A percentile compares a stretch with the other conserved stretches of the same genome.
Evolutionary conservation across 371 early-diverging fungal species (phyloP).

Genomic region (Modicella reniformis): DNA sequence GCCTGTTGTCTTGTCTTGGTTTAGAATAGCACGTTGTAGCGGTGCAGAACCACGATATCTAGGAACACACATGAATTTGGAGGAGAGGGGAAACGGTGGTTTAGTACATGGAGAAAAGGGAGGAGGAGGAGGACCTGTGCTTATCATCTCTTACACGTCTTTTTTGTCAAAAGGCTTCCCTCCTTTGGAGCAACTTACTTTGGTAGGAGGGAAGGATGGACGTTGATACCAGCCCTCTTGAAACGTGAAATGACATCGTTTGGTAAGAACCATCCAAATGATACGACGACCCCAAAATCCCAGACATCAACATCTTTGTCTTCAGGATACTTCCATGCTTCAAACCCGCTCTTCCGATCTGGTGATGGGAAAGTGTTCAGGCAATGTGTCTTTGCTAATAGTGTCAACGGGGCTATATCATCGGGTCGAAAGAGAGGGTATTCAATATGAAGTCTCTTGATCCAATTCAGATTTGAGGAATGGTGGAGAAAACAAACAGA

Average conservation of each 20-base stretch:
- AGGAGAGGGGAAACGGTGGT: too few relatives aligned
- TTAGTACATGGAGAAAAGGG: too few relatives aligned
- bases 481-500: too few relatives aligned
- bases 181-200: slow-evolving; percentile 12
- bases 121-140: too few relatives aligned
- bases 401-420: slow-evolving; percentile 57
- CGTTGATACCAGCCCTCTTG: slow-evolving; percentile 56
- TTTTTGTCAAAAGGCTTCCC: too few relatives aligned
- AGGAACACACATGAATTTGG: background rate
- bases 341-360: slow-evolving; percentile 40
- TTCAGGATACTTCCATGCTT: slow-evolving; percentile 49
- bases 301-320: slow-evolving; percentile 46
- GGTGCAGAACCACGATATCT: slow-evolving; percentile 94
- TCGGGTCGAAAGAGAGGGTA: too few relatives aligned
- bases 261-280: slow-evolving; percentile 93
- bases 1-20: slow-evolving; percentile 81
- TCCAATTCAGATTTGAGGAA: too few relatives aligned
- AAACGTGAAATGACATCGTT: slow-evolving; percentile 72
- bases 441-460: too few relatives aligned
- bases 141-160: too few relatives aligned
- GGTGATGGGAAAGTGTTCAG: slow-evolving; percentile 51
- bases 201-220: slow-evolving; percentile 41
- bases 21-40: slow-evolving; percentile 85
- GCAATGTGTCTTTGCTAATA: slow-evolving; percentile 49
- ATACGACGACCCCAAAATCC: slow-evolving; percentile 92